Evolutionary conservation across 371 early-diverging fungal species (phyloP).

Genomic region (Cokeromyces recurvatus): DNA sequence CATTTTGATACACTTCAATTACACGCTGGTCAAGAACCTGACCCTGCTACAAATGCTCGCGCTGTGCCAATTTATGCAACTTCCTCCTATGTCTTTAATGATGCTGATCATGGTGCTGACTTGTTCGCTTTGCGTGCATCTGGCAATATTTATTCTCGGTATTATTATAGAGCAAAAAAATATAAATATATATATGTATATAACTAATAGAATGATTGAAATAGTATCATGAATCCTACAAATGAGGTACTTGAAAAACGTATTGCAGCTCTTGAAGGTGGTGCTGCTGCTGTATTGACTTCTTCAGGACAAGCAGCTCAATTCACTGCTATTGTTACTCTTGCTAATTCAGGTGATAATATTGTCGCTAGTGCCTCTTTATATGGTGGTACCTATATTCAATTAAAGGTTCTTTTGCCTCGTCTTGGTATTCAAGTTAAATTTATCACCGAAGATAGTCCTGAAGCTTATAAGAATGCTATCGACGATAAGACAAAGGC

Average conservation of each 20-base stretch:
- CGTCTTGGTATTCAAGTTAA: conserved; percentile 74
- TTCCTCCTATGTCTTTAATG: conserved; percentile 74
- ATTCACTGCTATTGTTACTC: conserved; percentile 70
- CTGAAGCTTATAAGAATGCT: conserved; percentile 37
- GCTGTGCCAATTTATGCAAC: conserved; percentile 90
- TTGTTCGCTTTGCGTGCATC: conserved; percentile 65
- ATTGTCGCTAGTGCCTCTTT: conserved; percentile 71
- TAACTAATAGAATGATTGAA: too few relatives aligned
- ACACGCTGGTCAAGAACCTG: conserved; percentile 79
- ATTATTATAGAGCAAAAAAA: neutral
- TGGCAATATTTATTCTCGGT: conserved; percentile 79
- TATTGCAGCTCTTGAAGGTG: conserved; percentile 85
- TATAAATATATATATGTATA: neutral
- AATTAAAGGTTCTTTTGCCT: conserved; percentile 77
- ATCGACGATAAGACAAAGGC: conserved; percentile 85
- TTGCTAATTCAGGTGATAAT: conserved; percentile 76
- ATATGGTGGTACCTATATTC: conserved; percentile 89
- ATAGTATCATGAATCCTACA: conserved; percentile 68
- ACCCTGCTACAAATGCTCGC: conserved; percentile 70
- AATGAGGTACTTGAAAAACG: conserved; percentile 85
- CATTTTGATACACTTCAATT: conserved; percentile 87
- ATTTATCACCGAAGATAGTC: conserved; percentile 68
- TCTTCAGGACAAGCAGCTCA: conserved; percentile 76
- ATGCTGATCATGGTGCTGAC: conserved; percentile 72
- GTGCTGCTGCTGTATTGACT: conserved; percentile 54